phyloP scores from a whole-genome alignment of 1,139 yeast genomes.

The Zygoascus sp. region DNA sequence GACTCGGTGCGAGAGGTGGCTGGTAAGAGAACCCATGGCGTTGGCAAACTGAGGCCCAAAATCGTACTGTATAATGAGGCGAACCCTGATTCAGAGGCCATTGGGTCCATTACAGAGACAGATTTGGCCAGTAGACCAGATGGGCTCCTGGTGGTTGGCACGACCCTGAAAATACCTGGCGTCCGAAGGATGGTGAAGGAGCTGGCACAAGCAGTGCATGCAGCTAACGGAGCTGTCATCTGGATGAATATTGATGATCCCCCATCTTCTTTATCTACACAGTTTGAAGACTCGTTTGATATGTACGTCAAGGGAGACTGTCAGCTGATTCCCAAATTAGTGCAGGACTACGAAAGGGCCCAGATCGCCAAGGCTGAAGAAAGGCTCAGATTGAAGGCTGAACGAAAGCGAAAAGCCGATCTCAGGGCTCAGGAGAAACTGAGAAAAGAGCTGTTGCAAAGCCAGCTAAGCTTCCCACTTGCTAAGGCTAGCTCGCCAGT shows the following conservation, averaged over 20 bases:
- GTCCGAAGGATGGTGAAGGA: slow-evolving; percentile 71
- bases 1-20: slow-evolving; percentile 47
- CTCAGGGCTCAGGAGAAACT: slow-evolving; percentile 12
- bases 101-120: slow-evolving; percentile 64
- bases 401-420: slow-evolving; percentile 18
- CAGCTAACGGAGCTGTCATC: slow-evolving; percentile 51
- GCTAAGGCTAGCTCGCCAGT: slow-evolving; percentile 10
- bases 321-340: slow-evolving; percentile 43
- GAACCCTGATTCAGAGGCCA: slow-evolving; percentile 81
- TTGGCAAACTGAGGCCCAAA: slow-evolving; percentile 74
- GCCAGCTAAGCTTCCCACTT: slow-evolving; percentile 14
- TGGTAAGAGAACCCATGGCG: slow-evolving; percentile 71
- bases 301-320: slow-evolving; percentile 57
- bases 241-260: slow-evolving; percentile 57
- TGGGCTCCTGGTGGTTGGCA: slow-evolving; percentile 76
- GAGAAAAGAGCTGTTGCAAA: slow-evolving; percentile 11
- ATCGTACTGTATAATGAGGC: slow-evolving; percentile 81
- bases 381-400: slow-evolving; percentile 14
- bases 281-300: slow-evolving; percentile 51
- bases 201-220: slow-evolving; percentile 62
- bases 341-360: slow-evolving; percentile 33
- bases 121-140: slow-evolving; percentile 70
- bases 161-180: slow-evolving; percentile 82
- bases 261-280: slow-evolving; percentile 40
- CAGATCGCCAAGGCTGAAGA: slow-evolving; percentile 16